Evolutionary conservation across 106 monocot species (phyloP), one percentile per base, ranked within the genome.

Genomic region (Acanthochlamys bracteata): DNA sequence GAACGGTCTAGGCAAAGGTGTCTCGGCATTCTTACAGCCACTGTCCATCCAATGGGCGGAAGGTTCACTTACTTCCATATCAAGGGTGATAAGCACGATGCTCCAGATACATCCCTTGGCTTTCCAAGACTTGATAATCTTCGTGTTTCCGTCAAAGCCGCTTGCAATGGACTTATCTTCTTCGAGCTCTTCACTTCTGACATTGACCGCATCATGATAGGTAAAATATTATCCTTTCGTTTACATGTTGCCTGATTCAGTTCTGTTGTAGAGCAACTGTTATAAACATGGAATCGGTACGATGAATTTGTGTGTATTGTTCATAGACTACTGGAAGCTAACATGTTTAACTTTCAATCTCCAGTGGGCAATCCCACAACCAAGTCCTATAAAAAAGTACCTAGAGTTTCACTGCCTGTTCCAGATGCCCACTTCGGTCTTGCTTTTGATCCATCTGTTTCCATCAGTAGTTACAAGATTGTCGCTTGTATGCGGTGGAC

Each of bases 161-260:
- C 54, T 7, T 55, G 19, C 67, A 57, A 55, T 40, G 67, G 67
- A n/a, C 67, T 68, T 22, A 12, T 68, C 41, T 57, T 68, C 67
- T 68, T 16, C 56, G 7, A 41, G 10, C 41, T 68, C 42, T 7
- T 13, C 64, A 12, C 9, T 33, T 27, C 39, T 16, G 0, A 47
- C n/a, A n/a, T n/a, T 20, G 20, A 45, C 19, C 65, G 27, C 0
- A 7, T 40, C 67, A 24, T 68, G 12, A 7, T 20, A 55, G 43
- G 43, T 45, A 45, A 45, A 45, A 9, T 9, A 45, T 13, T 7
- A 9, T 45, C 43, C 13, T 7, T 45, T 13, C 13, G 43, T 7
- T 13, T 45, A 45, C 7, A 45, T 45, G 43, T 45, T 13, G 13
- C 7, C 10, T 45, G 43, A 45, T 9, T 45, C 43, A 45, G 10